Evolutionary conservation across 1,284 basidiomycete species (phyloP).

Genomic region (Cutaneotrichosporon sp.): DNA sequence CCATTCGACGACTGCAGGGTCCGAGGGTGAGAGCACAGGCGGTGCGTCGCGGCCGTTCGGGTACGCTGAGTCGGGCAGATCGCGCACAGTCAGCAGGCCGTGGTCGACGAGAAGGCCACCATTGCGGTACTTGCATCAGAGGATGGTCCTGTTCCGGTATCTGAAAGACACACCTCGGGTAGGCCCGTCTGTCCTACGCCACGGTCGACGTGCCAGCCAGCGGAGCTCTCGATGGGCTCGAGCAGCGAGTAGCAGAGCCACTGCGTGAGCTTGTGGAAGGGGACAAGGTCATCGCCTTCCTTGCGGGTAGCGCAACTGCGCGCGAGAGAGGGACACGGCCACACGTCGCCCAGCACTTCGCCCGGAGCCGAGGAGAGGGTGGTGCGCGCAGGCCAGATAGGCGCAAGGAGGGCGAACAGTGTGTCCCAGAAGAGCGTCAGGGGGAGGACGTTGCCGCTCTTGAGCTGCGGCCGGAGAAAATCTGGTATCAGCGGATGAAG

Average conservation of each 20-base stretch:
- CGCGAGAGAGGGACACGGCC: slow-evolving; percentile 69
- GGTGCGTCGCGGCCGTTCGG: slow-evolving; percentile 45
- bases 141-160: neutral
- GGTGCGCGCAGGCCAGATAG: slow-evolving; percentile 84
- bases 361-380: slow-evolving; percentile 58
- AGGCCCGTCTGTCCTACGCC: slow-evolving; percentile 58
- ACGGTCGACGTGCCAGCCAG: slow-evolving; percentile 69
- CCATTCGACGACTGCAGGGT: slow-evolving; percentile 93
- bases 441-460: slow-evolving; percentile 52
- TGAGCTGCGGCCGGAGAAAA: slow-evolving; percentile 31
- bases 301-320: slow-evolving; percentile 26
- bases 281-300: slow-evolving; percentile 71
- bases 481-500: slow-evolving; percentile 18
- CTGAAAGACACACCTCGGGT: slow-evolving; percentile 39
- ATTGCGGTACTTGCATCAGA: slow-evolving; percentile 68
- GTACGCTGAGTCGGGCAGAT: slow-evolving; percentile 43
- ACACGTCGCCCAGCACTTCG: slow-evolving; percentile 80
- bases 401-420: slow-evolving; percentile 76
- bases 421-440: slow-evolving; percentile 74
- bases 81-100: slow-evolving; percentile 63
- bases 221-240: slow-evolving; percentile 72
- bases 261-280: slow-evolving; percentile 92
- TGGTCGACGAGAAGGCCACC: slow-evolving; percentile 86
- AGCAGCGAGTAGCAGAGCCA: slow-evolving; percentile 89
- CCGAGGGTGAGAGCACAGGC: slow-evolving; percentile 65